phyloP scores from a whole-genome alignment of 2,329 filamentous ascomycete species.

The Fusarium nelsonii region DNA sequence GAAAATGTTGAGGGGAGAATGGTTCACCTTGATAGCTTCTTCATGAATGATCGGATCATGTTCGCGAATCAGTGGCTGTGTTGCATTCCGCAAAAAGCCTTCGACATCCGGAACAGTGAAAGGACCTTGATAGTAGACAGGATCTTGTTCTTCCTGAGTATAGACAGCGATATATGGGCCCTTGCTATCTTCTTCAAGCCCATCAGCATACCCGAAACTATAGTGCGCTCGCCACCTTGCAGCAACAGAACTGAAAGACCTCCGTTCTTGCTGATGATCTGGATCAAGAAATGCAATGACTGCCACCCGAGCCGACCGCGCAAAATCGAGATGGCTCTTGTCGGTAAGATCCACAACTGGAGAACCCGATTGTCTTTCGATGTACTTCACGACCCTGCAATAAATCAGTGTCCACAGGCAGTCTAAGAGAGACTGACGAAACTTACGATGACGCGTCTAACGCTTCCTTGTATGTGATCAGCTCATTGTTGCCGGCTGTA shows the following conservation, averaged over 20 bases:
- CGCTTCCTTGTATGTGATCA: constrained; percentile 1
- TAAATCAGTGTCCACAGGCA: no score
- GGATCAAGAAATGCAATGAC: neutral
- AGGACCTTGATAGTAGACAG: neutral
- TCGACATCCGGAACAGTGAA: neutral
- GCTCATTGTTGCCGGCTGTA: neutral
- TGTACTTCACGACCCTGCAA: constrained; percentile 4
- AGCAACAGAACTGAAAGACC: neutral
- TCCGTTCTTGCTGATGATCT: fast-evolving
- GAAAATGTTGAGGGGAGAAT: fast-evolving
- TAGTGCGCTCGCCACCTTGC: constrained; percentile 3
- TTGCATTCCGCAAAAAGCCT: neutral
- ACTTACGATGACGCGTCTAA: constrained; percentile 9
- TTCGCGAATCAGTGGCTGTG: neutral
- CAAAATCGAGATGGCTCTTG: neutral
- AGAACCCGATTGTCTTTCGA: constrained; percentile 3
- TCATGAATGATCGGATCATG: neutral
- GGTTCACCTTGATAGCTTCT: neutral
- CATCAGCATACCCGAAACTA: neutral
- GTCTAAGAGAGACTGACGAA: no score
- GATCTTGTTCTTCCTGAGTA: neutral
- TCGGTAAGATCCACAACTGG: neutral
- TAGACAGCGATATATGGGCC: neutral
- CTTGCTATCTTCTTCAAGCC: neutral
- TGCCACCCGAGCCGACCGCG: neutral